Conservation (phyloP, 202 grass and related monocot genomes). For the Alloteropsis angusta region DNA sequence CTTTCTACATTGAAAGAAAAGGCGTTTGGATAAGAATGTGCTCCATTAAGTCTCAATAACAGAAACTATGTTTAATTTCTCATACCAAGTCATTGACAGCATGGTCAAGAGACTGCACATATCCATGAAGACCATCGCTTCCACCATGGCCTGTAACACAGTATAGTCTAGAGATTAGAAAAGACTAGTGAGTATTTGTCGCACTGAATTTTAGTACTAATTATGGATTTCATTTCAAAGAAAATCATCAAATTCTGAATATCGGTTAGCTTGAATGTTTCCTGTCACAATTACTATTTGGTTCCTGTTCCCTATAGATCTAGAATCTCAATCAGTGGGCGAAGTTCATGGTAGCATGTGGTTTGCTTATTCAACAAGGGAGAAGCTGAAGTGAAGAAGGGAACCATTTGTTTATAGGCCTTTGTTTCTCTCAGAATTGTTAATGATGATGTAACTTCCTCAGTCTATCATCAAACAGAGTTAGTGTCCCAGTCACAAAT, state of each 20-base stretch:
- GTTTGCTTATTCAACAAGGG: neutral
- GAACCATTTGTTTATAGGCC: neutral
- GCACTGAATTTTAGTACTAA: neutral
- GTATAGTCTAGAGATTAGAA: conserved; percentile 12
- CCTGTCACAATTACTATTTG: neutral
- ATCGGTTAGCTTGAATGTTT: neutral
- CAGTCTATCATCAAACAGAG: neutral
- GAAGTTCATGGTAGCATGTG: neutral
- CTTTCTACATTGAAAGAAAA: conserved; percentile 51
- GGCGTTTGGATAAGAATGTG: neutral
- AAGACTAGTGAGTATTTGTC: neutral
- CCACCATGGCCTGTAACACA: conserved; percentile 69
- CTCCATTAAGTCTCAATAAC: neutral
- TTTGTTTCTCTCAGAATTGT: neutral
- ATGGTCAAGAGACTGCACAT: conserved; percentile 89
- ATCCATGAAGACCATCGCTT: conserved; percentile 88
- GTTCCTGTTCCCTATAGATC: neutral
- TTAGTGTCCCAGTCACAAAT: neutral
- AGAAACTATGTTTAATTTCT: neutral
- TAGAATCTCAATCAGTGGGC: neutral
- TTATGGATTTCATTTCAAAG: neutral
- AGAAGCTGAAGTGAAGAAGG: neutral
- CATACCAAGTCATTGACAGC: conserved; percentile 71
- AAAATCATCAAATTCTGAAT: neutral
- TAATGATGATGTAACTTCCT: neutral